These are phyloP conservation scores for Cruciata laevipes DNA, from an alignment of 257 asterid species.

Conservation along the genomic window DNA sequence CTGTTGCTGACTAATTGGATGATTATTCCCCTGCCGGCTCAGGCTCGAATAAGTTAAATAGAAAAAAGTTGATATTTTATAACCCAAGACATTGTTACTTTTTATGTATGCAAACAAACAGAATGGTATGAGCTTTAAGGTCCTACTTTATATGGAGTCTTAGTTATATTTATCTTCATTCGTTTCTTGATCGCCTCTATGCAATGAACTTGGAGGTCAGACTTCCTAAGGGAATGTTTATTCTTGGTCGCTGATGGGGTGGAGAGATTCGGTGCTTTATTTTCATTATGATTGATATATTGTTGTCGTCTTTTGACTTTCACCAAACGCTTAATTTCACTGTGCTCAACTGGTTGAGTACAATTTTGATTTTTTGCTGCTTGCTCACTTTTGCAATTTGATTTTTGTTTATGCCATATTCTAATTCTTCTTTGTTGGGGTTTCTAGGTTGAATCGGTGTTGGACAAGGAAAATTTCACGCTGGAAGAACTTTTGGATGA, in stretches of 20 bases:
- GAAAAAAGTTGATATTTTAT: neutral
- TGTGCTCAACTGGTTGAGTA: neutral
- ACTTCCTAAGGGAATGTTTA: neutral
- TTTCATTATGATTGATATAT: neutral
- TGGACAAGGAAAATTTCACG: slow-evolving; percentile 82
- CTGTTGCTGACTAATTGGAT: neutral
- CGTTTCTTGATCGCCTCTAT: neutral
- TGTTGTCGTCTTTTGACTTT: neutral
- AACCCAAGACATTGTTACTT: neutral
- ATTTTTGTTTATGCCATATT: neutral
- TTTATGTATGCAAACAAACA: neutral
- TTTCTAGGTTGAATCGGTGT: slow-evolving; percentile 77
- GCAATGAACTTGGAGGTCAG: neutral
- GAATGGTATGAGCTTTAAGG: neutral
- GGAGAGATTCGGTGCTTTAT: neutral
- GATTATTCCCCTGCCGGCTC: neutral
- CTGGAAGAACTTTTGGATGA: slow-evolving; percentile 98
- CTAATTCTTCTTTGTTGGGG: neutral
- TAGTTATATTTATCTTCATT: neutral
- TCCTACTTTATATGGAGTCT: neutral
- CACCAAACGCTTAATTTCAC: neutral
- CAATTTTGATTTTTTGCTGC: neutral
- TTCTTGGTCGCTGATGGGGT: neutral
- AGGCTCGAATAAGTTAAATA: neutral
- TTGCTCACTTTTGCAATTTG: neutral